Evolutionary conservation across 2,329 filamentous ascomycete species (phyloP).

Genomic region (Clarireedia monteithiana): DNA sequence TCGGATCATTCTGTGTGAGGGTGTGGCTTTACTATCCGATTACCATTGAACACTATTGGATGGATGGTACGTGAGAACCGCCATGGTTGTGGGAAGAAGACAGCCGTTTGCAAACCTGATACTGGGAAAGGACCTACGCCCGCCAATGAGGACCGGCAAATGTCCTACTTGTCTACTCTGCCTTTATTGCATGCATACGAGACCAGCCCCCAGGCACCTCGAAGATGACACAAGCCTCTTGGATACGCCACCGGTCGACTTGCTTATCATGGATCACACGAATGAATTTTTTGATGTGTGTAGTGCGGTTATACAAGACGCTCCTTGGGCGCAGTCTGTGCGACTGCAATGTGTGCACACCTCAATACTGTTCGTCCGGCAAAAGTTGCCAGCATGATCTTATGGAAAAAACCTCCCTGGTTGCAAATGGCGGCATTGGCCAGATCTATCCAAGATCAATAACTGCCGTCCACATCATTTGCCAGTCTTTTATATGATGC

Average conservation of each 20-base stretch:
- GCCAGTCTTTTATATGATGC: not conserved
- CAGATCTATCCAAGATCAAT: slow-evolving; percentile 8
- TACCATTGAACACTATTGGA: not conserved
- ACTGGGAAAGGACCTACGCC: not conserved
- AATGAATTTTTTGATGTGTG: not conserved
- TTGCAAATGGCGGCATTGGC: slow-evolving; percentile 4
- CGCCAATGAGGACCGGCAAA: not conserved
- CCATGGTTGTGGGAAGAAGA: not conserved
- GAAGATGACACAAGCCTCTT: not conserved
- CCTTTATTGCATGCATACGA: slow-evolving; percentile 1
- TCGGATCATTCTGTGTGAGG: not conserved
- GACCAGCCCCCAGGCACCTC: not conserved
- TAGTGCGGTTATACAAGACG: not conserved
- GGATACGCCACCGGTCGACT: not conserved
- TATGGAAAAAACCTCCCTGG: slow-evolving; percentile 1
- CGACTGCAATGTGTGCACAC: not conserved
- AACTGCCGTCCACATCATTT: slow-evolving; percentile 9
- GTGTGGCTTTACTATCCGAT: not conserved
- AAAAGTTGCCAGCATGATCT: slow-evolving; percentile 10
- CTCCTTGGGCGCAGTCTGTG: slow-evolving; percentile 1
- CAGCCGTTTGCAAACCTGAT: not conserved
- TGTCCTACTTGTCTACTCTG: not conserved
- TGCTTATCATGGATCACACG: slow-evolving; percentile 4
- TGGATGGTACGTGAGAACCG: not conserved
- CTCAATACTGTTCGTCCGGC: not conserved